These are phyloP conservation scores for Umbelopsis vinacea DNA, from an alignment of 192 early-diverging fungal species.

Conservation along the genomic window DNA sequence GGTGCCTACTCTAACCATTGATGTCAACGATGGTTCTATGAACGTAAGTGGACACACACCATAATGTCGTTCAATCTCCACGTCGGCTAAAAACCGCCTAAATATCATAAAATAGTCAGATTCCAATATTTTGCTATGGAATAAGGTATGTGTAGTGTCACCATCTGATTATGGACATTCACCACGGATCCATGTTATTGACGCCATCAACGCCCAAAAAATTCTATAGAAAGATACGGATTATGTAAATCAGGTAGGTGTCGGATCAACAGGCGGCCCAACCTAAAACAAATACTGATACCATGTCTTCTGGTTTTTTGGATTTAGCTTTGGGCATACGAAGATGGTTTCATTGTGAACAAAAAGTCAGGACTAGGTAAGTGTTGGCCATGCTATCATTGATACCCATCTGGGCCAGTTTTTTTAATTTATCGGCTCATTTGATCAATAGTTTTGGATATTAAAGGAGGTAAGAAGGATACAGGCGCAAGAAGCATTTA, in stretches of 20 bases:
- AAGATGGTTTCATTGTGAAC: neutral
- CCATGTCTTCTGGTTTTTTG: neutral
- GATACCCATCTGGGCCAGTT: too few species aligned
- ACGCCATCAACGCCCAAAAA: neutral
- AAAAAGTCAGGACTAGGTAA: conserved; percentile 15
- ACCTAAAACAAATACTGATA: too few species aligned
- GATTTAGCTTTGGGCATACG: conserved; percentile 6
- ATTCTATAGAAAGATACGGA: neutral
- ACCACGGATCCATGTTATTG: neutral
- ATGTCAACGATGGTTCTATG: conserved; percentile 11
- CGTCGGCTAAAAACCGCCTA: neutral
- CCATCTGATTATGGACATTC: too few species aligned
- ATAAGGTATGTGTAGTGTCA: conserved; percentile 8
- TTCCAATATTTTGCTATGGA: neutral
- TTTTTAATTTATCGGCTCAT: too few species aligned
- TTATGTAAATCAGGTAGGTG: conserved; percentile 3
- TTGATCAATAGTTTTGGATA: neutral
- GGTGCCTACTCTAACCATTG: neutral
- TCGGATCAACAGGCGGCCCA: neutral
- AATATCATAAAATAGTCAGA: neutral
- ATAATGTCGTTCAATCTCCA: too few species aligned
- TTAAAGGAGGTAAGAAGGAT: neutral
- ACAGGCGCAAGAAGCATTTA: neutral
- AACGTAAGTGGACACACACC: neutral
- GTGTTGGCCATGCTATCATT: too few species aligned